Evolutionary conservation across 208 protist genomes (phyloP), one percentile per base, ranked within the genome.

Genomic region (Naegleria fowleri): DNA sequence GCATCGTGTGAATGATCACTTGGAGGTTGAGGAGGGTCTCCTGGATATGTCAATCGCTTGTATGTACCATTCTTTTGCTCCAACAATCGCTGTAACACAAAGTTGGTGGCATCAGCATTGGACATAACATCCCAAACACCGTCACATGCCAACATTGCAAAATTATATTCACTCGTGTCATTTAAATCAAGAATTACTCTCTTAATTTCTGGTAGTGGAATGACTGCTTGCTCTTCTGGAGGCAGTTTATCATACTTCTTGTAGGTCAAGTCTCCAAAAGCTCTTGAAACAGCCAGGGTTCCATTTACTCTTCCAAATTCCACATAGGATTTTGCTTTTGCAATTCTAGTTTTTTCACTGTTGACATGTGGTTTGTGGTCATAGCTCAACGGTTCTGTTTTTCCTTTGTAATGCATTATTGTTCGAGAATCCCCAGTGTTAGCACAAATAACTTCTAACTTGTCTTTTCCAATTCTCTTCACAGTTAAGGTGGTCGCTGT

Each of bases 181-280:
- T n/a, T 41, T n/a, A 90, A 48, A 51, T 79, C 38, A 36, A 79
- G 2, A 79, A 38, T 22, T 36, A 51, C 52, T n/a, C 87, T 5
- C 5, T 79, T 79, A 33, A 79, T 11, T 83, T 88, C 48, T 90
- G 87, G 48, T 48, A 86, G 95, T 6, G 95, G 94, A 79, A 95
- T 96, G n/a, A 97, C 97, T 25, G 97, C 95, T 93, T 98, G 97
- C 93, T 97, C 94, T 86, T 97, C 96, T 94, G 95, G 96, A 90
- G 95, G 90, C 0, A 98, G 59, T 89, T 96, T 94, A 16, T 92
- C 59, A 93, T 97, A 97, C 25, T 90, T 91, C 92, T 98, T 98
- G 93, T 98, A 98, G 48, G 90, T 91, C 90, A 98, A 98, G 92
- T 99, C 97, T 13, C 97, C 97, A 91, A 99, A 97, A 16, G 97